phyloP scores from a whole-genome alignment of 495 filamentous ascomycete species.

The Aeminium ludgeri region DNA sequence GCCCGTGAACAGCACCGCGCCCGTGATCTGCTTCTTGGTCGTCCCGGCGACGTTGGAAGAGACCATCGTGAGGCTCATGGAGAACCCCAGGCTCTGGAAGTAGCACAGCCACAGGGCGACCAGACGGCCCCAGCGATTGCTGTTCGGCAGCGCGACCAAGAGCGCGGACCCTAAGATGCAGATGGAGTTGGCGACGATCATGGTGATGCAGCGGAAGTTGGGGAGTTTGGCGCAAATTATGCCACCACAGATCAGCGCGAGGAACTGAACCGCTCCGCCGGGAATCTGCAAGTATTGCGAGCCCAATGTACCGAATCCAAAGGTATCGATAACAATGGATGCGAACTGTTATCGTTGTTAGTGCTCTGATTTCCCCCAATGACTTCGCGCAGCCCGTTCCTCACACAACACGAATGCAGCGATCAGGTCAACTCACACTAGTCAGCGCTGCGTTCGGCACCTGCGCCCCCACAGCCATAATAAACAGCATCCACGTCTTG shows the following conservation, averaged over 20 bases:
- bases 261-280: slow-evolving; percentile 26
- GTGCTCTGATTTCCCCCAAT: not conserved
- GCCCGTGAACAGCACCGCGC: slow-evolving; percentile 34
- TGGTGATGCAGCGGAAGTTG: slow-evolving; percentile 26
- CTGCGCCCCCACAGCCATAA: slow-evolving; percentile 19
- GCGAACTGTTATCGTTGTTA: not conserved
- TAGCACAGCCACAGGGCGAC: slow-evolving; percentile 31
- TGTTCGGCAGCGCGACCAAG: slow-evolving; percentile 26
- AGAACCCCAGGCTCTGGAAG: slow-evolving; percentile 29
- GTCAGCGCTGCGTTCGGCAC: slow-evolving; percentile 20
- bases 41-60: slow-evolving; percentile 35
- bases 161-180: slow-evolving; percentile 27
- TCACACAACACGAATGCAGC: too few relatives aligned
- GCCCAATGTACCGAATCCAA: slow-evolving; percentile 38
- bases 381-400: too few relatives aligned
- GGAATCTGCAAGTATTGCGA: slow-evolving; percentile 37
- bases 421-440: slow-evolving; percentile 10
- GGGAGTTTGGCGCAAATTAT: slow-evolving; percentile 27
- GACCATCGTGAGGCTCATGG: slow-evolving; percentile 25
- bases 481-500: slow-evolving; percentile 32
- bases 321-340: slow-evolving; percentile 33
- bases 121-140: slow-evolving; percentile 36
- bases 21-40: slow-evolving; percentile 39
- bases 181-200: slow-evolving; percentile 27
- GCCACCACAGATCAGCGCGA: slow-evolving; percentile 7